phyloP scores from a whole-genome alignment of 2,329 filamentous ascomycete genomes.

The Coniochaeta prunicola region DNA sequence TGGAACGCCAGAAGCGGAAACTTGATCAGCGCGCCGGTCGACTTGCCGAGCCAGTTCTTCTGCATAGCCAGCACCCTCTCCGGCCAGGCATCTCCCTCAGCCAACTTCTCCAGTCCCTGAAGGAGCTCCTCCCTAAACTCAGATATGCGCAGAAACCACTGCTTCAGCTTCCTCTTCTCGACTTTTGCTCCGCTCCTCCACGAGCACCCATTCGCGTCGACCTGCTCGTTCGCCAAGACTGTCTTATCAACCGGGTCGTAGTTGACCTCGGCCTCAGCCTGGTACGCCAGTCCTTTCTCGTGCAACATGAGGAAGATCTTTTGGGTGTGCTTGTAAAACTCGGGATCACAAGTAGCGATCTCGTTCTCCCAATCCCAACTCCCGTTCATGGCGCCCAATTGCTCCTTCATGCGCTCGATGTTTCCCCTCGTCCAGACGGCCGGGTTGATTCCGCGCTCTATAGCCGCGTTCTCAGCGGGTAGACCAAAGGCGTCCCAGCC shows the following conservation, averaged over 20 bases:
- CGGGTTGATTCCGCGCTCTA: conserved; percentile 73
- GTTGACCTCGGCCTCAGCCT: conserved; percentile 77
- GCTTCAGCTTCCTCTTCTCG: conserved; percentile 69
- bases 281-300: conserved; percentile 70
- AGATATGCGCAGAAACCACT: conserved; percentile 88
- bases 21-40: conserved; percentile 62
- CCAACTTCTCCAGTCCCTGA: conserved; percentile 60
- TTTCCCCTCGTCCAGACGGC: conserved; percentile 74
- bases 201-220: conserved; percentile 76
- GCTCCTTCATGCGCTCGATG: conserved; percentile 77
- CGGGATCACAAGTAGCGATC: conserved; percentile 74
- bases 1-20: conserved; percentile 52
- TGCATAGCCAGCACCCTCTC: conserved; percentile 79
- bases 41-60: conserved; percentile 81
- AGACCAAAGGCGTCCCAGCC: conserved; percentile 92
- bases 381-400: conserved; percentile 71
- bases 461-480: conserved; percentile 85
- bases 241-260: conserved; percentile 87
- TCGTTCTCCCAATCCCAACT: conserved; percentile 80
- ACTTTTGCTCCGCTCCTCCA: conserved; percentile 85
- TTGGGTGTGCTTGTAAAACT: conserved; percentile 87
- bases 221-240: conserved; percentile 86
- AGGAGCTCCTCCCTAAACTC: conserved; percentile 67
- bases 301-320: conserved; percentile 74
- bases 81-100: conserved; percentile 63